phyloP scores from a whole-genome alignment of 2,329 filamentous ascomycete genomes.

The Aspergillus hiratsukae region DNA sequence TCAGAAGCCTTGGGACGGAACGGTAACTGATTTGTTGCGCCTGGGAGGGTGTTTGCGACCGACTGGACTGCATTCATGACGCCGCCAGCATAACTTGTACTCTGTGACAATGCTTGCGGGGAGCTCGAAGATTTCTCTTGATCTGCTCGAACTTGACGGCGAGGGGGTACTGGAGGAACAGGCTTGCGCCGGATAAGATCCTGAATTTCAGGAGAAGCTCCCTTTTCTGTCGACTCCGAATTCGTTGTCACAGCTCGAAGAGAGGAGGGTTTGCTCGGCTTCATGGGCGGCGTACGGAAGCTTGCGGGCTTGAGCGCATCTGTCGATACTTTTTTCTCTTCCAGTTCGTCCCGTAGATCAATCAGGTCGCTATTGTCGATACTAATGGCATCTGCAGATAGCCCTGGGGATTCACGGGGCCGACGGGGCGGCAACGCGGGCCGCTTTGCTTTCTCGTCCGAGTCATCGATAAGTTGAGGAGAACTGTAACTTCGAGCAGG shows the following conservation, averaged over 20 bases:
- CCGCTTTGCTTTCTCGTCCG: conserved; percentile 26
- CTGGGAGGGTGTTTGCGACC: conserved; percentile 17
- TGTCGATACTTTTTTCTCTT: conserved; percentile 7
- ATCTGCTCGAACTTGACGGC: conserved; percentile 21
- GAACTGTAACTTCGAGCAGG: conserved; percentile 22
- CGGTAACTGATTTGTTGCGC: conserved; percentile 9
- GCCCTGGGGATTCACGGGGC: conserved; percentile 16
- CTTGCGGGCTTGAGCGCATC: conserved; percentile 15
- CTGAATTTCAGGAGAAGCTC: conserved; percentile 8
- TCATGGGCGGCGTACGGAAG: conserved; percentile 32
- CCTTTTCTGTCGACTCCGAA: conserved; percentile 12
- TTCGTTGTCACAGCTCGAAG: conserved; percentile 33
- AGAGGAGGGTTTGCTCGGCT: conserved; percentile 43
- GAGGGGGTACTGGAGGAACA: conserved; percentile 36
- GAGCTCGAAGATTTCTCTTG: conserved; percentile 8
- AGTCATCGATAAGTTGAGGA: conserved; percentile 21
- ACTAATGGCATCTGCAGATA: conserved; percentile 17
- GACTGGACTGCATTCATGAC: conserved; percentile 13
- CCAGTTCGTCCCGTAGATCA: conserved; percentile 36
- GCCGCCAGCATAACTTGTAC: conserved; percentile 11
- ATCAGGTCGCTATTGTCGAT: conserved; percentile 34
- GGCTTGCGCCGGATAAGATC: conserved; percentile 30
- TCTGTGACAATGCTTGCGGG: not conserved
- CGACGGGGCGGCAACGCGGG: conserved; percentile 40
- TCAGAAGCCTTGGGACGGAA: conserved; percentile 4